These are phyloP conservation scores for Arabidopsis suecica DNA, from an alignment of 345 rosid species.

Conservation along the genomic window DNA sequence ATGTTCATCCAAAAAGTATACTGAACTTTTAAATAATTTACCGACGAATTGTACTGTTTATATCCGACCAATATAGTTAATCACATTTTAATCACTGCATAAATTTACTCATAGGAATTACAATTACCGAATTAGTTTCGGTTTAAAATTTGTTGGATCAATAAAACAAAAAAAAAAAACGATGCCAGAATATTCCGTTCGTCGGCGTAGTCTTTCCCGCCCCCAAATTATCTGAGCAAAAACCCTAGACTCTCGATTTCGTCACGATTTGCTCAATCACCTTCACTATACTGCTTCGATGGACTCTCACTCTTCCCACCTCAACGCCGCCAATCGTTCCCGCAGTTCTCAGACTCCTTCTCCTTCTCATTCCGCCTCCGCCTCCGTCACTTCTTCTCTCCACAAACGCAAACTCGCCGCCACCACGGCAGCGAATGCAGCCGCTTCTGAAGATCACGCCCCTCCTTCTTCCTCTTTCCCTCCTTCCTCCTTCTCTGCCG, in stretches of 20 bases:
- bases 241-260: constrained; percentile 42
- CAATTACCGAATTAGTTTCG: not conserved
- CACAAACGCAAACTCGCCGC: constrained; percentile 93
- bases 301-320: constrained; percentile 80
- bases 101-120: not conserved
- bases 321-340: constrained; percentile 64
- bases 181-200: constrained; percentile 1
- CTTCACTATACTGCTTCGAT: constrained; percentile 41
- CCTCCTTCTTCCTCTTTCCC: constrained; percentile 65
- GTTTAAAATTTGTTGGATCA: not conserved
- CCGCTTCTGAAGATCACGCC: constrained; percentile 74
- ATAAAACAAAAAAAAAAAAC: not conserved
- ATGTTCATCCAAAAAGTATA: not conserved
- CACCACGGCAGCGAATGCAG: constrained; percentile 55
- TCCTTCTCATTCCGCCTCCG: constrained; percentile 98
- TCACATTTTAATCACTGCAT: not conserved
- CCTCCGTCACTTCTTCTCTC: constrained; percentile 89
- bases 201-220: constrained; percentile 9
- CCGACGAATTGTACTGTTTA: not conserved
- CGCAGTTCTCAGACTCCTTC: constrained; percentile 96
- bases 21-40: not conserved
- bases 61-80: not conserved
- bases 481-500: constrained; percentile 91
- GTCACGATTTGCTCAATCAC: constrained; percentile 3
- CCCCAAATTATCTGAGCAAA: constrained; percentile 11